Conservation (phyloP, 148 eudicot species). For the Diospyros lotus region DNA sequence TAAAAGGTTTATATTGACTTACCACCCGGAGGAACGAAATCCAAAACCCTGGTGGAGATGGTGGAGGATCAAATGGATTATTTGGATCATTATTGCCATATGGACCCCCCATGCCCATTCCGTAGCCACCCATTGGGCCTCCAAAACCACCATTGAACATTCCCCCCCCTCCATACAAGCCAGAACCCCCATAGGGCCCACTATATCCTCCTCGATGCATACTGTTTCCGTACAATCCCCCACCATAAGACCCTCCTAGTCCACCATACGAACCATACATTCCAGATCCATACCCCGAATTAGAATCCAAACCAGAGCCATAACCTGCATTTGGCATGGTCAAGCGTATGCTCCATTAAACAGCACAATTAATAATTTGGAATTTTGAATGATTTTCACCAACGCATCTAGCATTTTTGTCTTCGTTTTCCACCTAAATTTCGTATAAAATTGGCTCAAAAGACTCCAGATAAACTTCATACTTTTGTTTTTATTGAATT, state of each 20-base stretch:
- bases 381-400: background rate
- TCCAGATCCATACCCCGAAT: slow-evolving; percentile 65
- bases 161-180: slow-evolving; percentile 75
- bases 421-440: background rate
- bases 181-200: slow-evolving; percentile 37
- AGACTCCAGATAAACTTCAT: background rate
- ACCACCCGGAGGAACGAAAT: slow-evolving; percentile 91
- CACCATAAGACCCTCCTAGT: slow-evolving; percentile 45
- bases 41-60: slow-evolving; percentile 96
- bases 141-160: slow-evolving; percentile 54
- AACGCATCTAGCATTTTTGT: background rate
- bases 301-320: slow-evolving; percentile 46
- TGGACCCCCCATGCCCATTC: slow-evolving; percentile 61
- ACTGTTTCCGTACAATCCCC: slow-evolving; percentile 55
- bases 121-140: slow-evolving; percentile 63
- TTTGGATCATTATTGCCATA: slow-evolving; percentile 86
- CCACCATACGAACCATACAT: slow-evolving; percentile 73
- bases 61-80: slow-evolving; percentile 65
- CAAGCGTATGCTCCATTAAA: slow-evolving; percentile 10
- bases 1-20: slow-evolving; percentile 23
- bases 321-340: slow-evolving; percentile 49
- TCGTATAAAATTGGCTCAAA: background rate
- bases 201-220: slow-evolving; percentile 57
- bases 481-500: background rate
- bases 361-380: background rate